Evolutionary conservation across 805 yeast species (phyloP), one percentile per base, ranked within the genome.

Genomic region (Teunomyces kruisii): DNA sequence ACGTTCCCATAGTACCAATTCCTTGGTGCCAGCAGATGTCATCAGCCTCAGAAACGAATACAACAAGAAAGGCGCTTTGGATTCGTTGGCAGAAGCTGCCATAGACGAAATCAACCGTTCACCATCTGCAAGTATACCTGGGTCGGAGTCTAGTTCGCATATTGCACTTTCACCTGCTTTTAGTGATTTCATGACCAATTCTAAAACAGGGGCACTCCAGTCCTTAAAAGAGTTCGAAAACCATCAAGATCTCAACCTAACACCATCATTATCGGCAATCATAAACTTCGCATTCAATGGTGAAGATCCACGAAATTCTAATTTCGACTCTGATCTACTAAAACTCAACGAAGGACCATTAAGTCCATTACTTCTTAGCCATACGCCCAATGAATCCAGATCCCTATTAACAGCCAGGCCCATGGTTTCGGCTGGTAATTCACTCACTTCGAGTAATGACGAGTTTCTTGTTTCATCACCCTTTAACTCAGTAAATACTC

Each of bases 241-340:
- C 9, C 10, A 31, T 15, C 15, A 47, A 6, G 62, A 65, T 28
- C 40, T 64, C 32, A 59, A 62, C 37, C 49, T 68, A 17, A 65
- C 72, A 10, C 74, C 74, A 1, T 62, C 70, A 3, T 54, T 69
- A n/a, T 59, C 72, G 3, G 74, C 73, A 1, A 52, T 69, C 16
- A 63, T 69, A 27, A 67, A 60, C 44, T 59, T 59, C 44, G 72
- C 70, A 5, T 64, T 65, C 45, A 57, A 58, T 6, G 53, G 46
- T 15, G 66, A 65, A 14, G 56, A 47, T 5, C 47, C 51, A 3
- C 47, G 46, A 13, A 39, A 47, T 6, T 26, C 45, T 9, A n/a
- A 39, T 8, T 47, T 51, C 30, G 61, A 52, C 4, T 45, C 47
- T 9, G 50, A 48, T 4, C 10, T 15, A 5, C 28, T 55, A 16